These are phyloP conservation scores for Amphirosellinia nigrospora DNA, from an alignment of 495 filamentous ascomycete species.

Conservation along the genomic window DNA sequence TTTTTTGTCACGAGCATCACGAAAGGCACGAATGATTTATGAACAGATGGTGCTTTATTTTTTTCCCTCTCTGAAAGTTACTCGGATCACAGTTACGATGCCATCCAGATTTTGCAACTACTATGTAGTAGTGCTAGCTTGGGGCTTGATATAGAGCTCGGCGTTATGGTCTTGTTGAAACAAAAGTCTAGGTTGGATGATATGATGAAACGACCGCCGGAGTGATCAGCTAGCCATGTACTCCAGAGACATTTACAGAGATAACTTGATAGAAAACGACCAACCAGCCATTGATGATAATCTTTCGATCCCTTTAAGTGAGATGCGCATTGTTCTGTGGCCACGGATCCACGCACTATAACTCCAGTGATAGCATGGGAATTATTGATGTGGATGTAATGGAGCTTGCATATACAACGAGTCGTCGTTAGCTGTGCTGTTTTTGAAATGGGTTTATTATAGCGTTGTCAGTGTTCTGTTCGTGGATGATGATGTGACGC, in stretches of 20 bases:
- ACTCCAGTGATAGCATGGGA: neutral
- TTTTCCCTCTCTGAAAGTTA: slow-evolving; percentile 27
- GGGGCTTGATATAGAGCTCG: slow-evolving; percentile 37
- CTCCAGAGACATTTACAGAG: slow-evolving; percentile 20
- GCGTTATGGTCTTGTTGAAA: slow-evolving; percentile 37
- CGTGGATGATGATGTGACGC: neutral
- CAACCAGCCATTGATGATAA: neutral
- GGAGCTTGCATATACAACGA: neutral
- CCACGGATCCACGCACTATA: neutral
- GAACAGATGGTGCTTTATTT: slow-evolving; percentile 32
- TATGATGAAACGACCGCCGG: slow-evolving; percentile 28
- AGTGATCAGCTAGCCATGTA: slow-evolving; percentile 18
- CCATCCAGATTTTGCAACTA: slow-evolving; percentile 25
- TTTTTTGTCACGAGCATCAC: slow-evolving; percentile 36
- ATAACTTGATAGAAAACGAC: slow-evolving; percentile 33
- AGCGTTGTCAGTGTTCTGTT: neutral
- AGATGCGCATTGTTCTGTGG: neutral
- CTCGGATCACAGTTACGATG: slow-evolving; percentile 16
- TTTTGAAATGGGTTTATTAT: neutral
- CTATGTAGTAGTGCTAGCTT: slow-evolving; percentile 22
- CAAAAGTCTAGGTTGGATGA: slow-evolving; percentile 34
- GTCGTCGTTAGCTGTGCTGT: neutral
- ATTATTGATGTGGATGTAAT: neutral
- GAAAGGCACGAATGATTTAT: slow-evolving; percentile 39
- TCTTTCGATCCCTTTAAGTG: neutral